Evolutionary conservation across 805 yeast species (phyloP), one percentile per base, ranked within the genome.

Genomic region (Candida stauntonica): DNA sequence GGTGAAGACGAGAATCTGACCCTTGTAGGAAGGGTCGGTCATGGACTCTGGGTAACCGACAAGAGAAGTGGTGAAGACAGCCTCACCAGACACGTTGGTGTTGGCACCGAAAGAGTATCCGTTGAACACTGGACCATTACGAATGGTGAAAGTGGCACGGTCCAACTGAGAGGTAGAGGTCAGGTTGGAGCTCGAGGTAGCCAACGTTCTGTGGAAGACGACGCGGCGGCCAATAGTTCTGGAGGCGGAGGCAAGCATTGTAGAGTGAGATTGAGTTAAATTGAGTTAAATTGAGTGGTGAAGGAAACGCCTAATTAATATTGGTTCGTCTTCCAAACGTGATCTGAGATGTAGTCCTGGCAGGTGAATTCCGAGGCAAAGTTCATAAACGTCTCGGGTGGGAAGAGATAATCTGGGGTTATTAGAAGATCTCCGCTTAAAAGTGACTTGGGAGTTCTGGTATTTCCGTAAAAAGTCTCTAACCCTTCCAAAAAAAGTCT

Each of bases 11-110:
- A 93, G 77, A 52, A 93, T 93, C 70, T 93, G 99, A 36, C 99
- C 99, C 54, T 80, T 81, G 64, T 93, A 93, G 6, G 97, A 88
- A 27, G 99, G 99, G 64, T 93, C 99, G 17, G 99, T 93, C 94
- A 93, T 88, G 7, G 96, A 86, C 64, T 93, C 99, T 14, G 99
- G 98, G 65, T 93, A 93, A 15, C 99, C 99, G 11, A 93, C 99
- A 63, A 94, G 73, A 7, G 97, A 93, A 24, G 99, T 94, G 33
- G 97, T 87, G 70, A 93, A 93, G 31, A 94, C 99, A 21, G 96
- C 95, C 65, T 93, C 99, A 47, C 99, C 99, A 43, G 94, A 81
- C 46, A 87, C 78, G 47, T 89, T 86, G 50, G 82, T 83, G 62
- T 87, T 79, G 30, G 98, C 96, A 57, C 99, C 99, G 58, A 93